Evolutionary conservation across 2,329 filamentous ascomycete genomes (phyloP).

Genomic region (Xylariaceae sp.): DNA sequence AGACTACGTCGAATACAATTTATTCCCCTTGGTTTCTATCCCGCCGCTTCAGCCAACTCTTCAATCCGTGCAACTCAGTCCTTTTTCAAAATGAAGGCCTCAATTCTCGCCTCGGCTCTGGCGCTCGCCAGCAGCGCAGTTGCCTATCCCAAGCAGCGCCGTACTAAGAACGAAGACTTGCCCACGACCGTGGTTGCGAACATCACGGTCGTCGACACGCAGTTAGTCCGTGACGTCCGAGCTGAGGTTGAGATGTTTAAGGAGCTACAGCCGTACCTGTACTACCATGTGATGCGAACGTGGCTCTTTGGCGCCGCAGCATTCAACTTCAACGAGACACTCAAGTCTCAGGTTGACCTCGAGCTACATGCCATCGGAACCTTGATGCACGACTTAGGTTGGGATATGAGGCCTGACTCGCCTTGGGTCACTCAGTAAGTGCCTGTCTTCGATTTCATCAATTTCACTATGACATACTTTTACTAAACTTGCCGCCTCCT

Average conservation of each 20-base stretch:
- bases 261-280: constrained; percentile 4
- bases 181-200: constrained; percentile 8
- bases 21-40: too few relatives aligned
- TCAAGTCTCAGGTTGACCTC: constrained; percentile 5
- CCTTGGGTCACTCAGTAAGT: background rate
- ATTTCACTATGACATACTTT: background rate
- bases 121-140: too few relatives aligned
- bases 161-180: too few relatives aligned
- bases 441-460: background rate
- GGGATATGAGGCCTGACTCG: constrained; percentile 8
- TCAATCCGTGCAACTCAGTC: too few relatives aligned
- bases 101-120: too few relatives aligned
- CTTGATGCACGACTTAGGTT: constrained; percentile 11
- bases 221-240: constrained; percentile 7
- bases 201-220: constrained; percentile 10
- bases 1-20: too few relatives aligned
- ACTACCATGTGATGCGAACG: constrained; percentile 7
- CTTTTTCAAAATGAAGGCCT: too few relatives aligned
- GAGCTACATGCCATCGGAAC: constrained; percentile 10
- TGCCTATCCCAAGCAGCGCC: too few relatives aligned
- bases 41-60: too few relatives aligned
- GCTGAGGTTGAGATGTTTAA: constrained; percentile 4
- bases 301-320: constrained; percentile 9
- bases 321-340: constrained; percentile 10
- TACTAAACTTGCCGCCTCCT: background rate